phyloP scores from a whole-genome alignment of 2,329 filamentous ascomycete species.

The Clathrospora elynae region DNA sequence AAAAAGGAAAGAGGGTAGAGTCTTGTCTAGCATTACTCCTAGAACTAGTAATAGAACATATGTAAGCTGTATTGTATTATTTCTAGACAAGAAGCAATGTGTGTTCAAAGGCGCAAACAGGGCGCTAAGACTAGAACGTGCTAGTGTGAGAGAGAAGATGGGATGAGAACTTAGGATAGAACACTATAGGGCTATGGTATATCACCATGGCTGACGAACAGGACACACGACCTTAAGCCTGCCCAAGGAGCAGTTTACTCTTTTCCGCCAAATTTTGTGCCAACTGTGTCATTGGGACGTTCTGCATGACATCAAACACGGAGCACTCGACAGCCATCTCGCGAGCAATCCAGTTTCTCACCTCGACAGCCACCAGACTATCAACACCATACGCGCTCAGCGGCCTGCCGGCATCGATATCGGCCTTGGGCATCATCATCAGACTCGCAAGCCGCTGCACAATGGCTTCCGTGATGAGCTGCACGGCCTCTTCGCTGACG shows the following conservation, averaged over 20 bases:
- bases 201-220: too few relatives aligned
- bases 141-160: too few relatives aligned
- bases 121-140: too few relatives aligned
- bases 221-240: background rate
- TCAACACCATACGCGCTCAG: conserved; percentile 28
- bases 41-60: too few relatives aligned
- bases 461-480: conserved; percentile 11
- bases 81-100: too few relatives aligned
- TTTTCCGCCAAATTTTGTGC: conserved; percentile 14
- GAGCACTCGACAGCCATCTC: conserved; percentile 9
- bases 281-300: conserved; percentile 10
- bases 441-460: conserved; percentile 11
- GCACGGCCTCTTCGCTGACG: conserved; percentile 8
- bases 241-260: conserved; percentile 10
- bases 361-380: conserved; percentile 26
- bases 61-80: too few relatives aligned
- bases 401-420: conserved; percentile 24
- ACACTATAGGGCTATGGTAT: too few relatives aligned
- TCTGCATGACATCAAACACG: conserved; percentile 17
- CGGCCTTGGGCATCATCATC: conserved; percentile 16
- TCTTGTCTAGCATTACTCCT: too few relatives aligned
- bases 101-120: too few relatives aligned
- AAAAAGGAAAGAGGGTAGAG: too few relatives aligned
- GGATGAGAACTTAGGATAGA: too few relatives aligned
- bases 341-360: conserved; percentile 19